Base-by-base conservation (phyloP, 768 basidiomycete species). In the Mycena floridula region DNA sequence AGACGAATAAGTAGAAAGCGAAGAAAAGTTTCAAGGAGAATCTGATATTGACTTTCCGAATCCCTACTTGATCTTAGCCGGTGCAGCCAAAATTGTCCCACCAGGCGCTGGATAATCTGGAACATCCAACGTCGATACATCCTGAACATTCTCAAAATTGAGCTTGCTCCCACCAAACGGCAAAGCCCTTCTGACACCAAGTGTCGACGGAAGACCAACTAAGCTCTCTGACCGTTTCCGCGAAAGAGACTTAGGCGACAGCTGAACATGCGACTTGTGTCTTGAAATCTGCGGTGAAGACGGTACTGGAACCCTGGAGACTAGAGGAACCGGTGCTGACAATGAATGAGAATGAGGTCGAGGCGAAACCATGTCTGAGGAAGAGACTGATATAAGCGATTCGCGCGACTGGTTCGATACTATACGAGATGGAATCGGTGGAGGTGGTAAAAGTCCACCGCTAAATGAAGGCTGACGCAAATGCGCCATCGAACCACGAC, bases 161-260 rank as follows among this genome's bases (percentile, higher is more conserved):
- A n/a, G n/a, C n/a, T n/a, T n/a, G n/a, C n/a, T n/a, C n/a, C n/a
- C n/a, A n/a, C n/a, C n/a, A n/a, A n/a, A n/a, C n/a, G n/a, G n/a
- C n/a, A n/a, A n/a, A n/a, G n/a, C n/a, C n/a, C n/a, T n/a, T 15
- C 58, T 49, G 20, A 51, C 47, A 13, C 51, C 52, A 16, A 50
- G 42, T 20, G 54, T 50, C 37, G 40, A 32, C 25, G 55, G 46
- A 6, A 50, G 50, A 7, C 55, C 57, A n/a, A 62, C 46, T 28
- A 61, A 53, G 21, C 60, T 68, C 38, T 63, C 63, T 2, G 65
- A 61, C 21, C 63, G 59, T 40, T 60, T 63, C 24, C 64, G 55
- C 35, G 55, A 53, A 35, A 50, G 46, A 6, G 55, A 46, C 37
- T 57, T 48, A 25, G 47, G 54, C 21, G 62, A 55, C 16, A 58